Conservation (phyloP, 805 yeast species). For the Kodamaea kakaduensis region DNA sequence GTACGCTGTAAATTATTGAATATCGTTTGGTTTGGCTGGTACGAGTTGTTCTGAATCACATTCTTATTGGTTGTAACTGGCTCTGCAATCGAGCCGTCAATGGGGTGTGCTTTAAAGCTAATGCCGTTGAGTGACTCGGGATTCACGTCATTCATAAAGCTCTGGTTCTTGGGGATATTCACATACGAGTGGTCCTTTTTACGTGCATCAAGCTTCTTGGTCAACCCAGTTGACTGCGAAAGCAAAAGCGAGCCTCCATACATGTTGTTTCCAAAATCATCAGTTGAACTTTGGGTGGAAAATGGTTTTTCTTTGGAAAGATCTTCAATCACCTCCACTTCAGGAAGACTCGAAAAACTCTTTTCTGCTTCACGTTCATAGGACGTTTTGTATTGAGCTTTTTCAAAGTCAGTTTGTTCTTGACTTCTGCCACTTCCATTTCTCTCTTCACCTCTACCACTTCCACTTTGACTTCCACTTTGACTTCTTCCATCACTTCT, state of each 20-base stretch:
- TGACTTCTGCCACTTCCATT: too few relatives aligned
- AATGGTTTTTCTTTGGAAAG: constrained; percentile 1
- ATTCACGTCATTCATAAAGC: constrained; percentile 5
- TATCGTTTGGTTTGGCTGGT: constrained; percentile 41
- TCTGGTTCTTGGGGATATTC: constrained; percentile 9
- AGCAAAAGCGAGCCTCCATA: constrained; percentile 42
- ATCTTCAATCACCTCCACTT: constrained; percentile 4
- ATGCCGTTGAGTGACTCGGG: constrained; percentile 22
- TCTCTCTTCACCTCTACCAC: too few relatives aligned
- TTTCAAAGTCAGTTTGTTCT: not conserved
- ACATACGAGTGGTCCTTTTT: constrained; percentile 2
- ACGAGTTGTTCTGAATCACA: constrained; percentile 33
- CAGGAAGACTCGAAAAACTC: constrained; percentile 4
- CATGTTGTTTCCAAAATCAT: constrained; percentile 27
- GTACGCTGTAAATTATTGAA: constrained; percentile 40
- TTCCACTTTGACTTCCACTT: too few relatives aligned
- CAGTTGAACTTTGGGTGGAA: constrained; percentile 20
- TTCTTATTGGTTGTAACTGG: constrained; percentile 31
- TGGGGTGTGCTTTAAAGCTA: constrained; percentile 30
- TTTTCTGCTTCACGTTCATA: constrained; percentile 5
- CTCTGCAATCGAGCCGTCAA: constrained; percentile 21
- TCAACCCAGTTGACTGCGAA: constrained; percentile 42
- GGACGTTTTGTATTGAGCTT: constrained; percentile 2
- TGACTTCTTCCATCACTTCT: too few relatives aligned
- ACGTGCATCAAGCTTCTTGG: constrained; percentile 28